Percentiles rank a stretch among this genome's conserved stretches.
These are phyloP conservation scores for Paecilomyces dactylethromorphus DNA, from an alignment of 2,329 filamentous ascomycete genomes.

Conservation along the genomic window DNA sequence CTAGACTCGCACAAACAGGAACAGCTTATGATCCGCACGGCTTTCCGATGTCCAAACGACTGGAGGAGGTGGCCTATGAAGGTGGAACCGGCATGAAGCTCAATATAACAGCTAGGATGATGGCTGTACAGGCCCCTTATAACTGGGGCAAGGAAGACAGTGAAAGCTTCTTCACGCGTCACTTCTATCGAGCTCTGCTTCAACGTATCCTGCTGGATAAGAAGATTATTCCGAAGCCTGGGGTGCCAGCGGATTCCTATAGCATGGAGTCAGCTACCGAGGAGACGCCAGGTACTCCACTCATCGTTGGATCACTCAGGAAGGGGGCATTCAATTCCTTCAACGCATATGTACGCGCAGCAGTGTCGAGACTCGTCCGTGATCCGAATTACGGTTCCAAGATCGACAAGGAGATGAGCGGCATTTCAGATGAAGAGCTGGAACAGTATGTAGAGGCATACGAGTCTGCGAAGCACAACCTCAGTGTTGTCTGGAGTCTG, in stretches of 20 bases:
- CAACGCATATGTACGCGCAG: conserved; percentile 69
- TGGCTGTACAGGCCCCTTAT: conserved; percentile 90
- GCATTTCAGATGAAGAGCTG: conserved; percentile 70
- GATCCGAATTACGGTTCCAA: conserved; percentile 55
- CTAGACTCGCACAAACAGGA: conserved; percentile 61
- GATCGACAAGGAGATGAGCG: conserved; percentile 59
- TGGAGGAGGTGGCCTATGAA: conserved; percentile 52
- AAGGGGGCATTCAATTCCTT: conserved; percentile 76
- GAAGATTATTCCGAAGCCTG: conserved; percentile 61
- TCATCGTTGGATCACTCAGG: conserved; percentile 78
- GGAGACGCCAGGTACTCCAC: conserved; percentile 48
- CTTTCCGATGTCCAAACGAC: conserved; percentile 79
- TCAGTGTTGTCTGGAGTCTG: conserved; percentile 83
- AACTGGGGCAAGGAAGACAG: conserved; percentile 85
- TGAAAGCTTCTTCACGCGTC: conserved; percentile 80
- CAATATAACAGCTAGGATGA: conserved; percentile 96
- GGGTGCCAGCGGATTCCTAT: conserved; percentile 21
- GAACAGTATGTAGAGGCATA: conserved; percentile 62
- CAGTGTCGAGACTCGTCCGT: conserved; percentile 64
- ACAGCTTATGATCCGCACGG: conserved; percentile 77
- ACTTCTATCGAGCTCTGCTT: conserved; percentile 85
- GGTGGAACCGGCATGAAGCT: conserved; percentile 62
- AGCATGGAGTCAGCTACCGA: background rate
- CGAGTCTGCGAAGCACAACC: conserved; percentile 63
- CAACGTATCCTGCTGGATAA: conserved; percentile 89